Percentiles rank a stretch among this genome's conserved stretches.
Evolutionary conservation across 495 filamentous ascomycete species (phyloP).

Genomic region (Endocarpon pusillum): DNA sequence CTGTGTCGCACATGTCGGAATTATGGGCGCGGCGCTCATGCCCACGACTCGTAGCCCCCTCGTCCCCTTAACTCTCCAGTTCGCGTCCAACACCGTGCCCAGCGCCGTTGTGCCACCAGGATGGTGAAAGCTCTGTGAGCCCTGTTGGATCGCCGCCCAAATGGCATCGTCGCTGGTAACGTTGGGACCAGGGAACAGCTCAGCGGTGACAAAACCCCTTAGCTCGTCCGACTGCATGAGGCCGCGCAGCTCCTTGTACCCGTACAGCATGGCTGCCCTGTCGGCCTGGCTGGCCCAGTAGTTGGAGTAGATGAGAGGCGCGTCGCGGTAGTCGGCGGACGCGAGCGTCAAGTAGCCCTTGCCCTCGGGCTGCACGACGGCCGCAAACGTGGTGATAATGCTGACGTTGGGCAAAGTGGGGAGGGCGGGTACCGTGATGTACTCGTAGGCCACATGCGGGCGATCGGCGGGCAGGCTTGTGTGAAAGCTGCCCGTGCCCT

Average conservation of each 20-base stretch:
- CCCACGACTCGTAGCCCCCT: constrained; percentile 5
- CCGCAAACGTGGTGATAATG: constrained; percentile 2
- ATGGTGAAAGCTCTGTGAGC: constrained; percentile 3
- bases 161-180: constrained; percentile 6
- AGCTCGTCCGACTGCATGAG: background rate
- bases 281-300: constrained; percentile 5
- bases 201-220: background rate
- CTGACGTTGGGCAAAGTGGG: constrained; percentile 1
- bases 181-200: constrained; percentile 4
- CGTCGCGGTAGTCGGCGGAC: constrained; percentile 5
- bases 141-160: constrained; percentile 5
- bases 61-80: constrained; percentile 4
- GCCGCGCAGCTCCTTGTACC: constrained; percentile 3
- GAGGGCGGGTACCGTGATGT: constrained; percentile 3
- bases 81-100: constrained; percentile 2
- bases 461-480: constrained; percentile 3
- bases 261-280: constrained; percentile 3
- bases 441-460: constrained; percentile 4
- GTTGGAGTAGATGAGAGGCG: constrained; percentile 5
- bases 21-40: constrained; percentile 1
- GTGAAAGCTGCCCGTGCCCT: constrained; percentile 1
- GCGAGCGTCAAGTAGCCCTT: constrained; percentile 1
- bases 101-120: constrained; percentile 7
- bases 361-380: constrained; percentile 5
- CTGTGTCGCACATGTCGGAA: constrained; percentile 5